These are phyloP conservation scores for Leucoagaricus sp. DNA, from an alignment of 1,284 basidiomycete genomes.

Conservation along the genomic window DNA sequence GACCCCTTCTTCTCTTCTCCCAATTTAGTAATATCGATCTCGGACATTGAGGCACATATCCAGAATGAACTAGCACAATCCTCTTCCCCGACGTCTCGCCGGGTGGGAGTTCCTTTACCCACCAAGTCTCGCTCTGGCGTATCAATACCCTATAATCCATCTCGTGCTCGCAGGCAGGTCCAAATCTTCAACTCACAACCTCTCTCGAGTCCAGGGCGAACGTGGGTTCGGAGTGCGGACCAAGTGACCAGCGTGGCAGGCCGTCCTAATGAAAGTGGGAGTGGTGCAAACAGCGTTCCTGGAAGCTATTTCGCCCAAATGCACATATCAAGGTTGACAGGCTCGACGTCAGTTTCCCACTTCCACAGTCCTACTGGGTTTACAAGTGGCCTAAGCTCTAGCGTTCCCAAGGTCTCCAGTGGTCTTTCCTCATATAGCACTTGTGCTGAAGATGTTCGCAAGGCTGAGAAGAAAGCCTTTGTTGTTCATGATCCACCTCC, in stretches of 20 bases:
- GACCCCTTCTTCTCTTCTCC: constrained; percentile 26
- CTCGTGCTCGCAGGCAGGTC: constrained; percentile 58
- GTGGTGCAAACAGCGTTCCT: constrained; percentile 39
- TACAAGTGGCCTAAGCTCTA: constrained; percentile 35
- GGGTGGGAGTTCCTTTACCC: constrained; percentile 66
- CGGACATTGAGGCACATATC: constrained; percentile 73
- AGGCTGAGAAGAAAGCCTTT: constrained; percentile 5
- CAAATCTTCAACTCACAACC: constrained; percentile 81
- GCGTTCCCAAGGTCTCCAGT: constrained; percentile 42
- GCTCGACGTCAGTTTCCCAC: constrained; percentile 25
- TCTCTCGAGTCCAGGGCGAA: constrained; percentile 57
- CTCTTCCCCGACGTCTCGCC: constrained; percentile 66
- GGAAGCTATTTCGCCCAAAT: constrained; percentile 43
- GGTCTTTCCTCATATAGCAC: constrained; percentile 33
- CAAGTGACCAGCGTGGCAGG: constrained; percentile 35
- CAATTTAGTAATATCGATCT: constrained; percentile 72
- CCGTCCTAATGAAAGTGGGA: constrained; percentile 31
- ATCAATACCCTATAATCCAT: constrained; percentile 53
- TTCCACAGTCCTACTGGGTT: constrained; percentile 27
- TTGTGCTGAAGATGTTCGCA: background rate
- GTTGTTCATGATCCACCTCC: constrained; percentile 14
- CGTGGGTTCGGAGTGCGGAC: constrained; percentile 40
- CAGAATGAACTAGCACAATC: constrained; percentile 63
- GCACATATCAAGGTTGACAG: constrained; percentile 32
- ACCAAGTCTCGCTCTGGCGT: constrained; percentile 58